These are phyloP conservation scores for Cairneyella variabilis DNA, from an alignment of 495 filamentous ascomycete species.

Conservation along the genomic window DNA sequence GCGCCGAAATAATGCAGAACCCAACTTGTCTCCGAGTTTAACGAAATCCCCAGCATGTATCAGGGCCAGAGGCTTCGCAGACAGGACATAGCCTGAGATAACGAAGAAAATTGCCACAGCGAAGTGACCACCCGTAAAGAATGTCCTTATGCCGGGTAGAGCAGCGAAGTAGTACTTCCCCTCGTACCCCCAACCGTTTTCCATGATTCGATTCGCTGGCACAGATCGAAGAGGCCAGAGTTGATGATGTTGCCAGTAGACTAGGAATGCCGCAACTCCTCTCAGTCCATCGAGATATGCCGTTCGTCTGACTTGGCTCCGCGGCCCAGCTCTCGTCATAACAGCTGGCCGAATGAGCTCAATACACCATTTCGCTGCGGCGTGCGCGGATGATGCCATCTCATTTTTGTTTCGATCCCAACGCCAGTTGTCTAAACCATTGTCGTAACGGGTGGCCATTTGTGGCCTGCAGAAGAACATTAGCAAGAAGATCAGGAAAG, in stretches of 20 bases:
- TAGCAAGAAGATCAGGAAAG: too few species aligned
- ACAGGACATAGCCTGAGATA: conserved; percentile 65
- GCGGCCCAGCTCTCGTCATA: conserved; percentile 46
- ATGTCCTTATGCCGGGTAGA: conserved; percentile 55
- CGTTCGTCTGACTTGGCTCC: conserved; percentile 40
- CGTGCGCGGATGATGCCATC: too few species aligned
- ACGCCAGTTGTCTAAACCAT: too few species aligned
- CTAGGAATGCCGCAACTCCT: conserved; percentile 46
- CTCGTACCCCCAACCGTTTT: conserved; percentile 31
- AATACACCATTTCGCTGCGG: too few species aligned
- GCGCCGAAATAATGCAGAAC: conserved; percentile 62
- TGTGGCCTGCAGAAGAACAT: too few species aligned
- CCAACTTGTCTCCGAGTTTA: conserved; percentile 34
- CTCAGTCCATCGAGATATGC: conserved; percentile 49
- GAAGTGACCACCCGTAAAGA: conserved; percentile 56
- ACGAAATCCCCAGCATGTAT: conserved; percentile 45
- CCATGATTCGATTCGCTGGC: conserved; percentile 27
- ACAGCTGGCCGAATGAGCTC: too few species aligned
- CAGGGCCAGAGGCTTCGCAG: conserved; percentile 55
- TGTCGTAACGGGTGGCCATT: too few species aligned
- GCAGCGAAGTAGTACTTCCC: conserved; percentile 42
- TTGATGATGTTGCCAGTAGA: conserved; percentile 39
- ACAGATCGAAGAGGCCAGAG: not conserved
- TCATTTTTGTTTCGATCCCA: too few species aligned
- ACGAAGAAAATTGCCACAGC: conserved; percentile 72